Conservation (phyloP, 495 filamentous ascomycete genomes). For the Glutinoglossum americanum region DNA sequence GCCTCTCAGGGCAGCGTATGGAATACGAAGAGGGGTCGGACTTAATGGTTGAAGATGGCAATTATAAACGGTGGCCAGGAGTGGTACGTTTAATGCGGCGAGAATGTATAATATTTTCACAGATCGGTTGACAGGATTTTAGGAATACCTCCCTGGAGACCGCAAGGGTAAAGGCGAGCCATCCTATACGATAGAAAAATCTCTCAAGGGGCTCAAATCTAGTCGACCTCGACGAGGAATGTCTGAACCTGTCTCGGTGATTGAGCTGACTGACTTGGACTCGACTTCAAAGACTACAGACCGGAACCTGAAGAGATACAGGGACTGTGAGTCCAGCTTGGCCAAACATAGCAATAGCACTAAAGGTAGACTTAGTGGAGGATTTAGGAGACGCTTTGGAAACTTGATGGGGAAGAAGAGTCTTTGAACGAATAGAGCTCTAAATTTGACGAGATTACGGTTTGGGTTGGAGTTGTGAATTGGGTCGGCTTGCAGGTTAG, state of each 20-base stretch:
- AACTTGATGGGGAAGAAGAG: background rate
- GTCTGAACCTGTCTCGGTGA: background rate
- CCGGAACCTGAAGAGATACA: background rate
- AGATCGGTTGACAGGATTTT: no score
- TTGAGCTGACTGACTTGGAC: conserved; percentile 5
- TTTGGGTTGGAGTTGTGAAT: background rate
- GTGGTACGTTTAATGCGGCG: conserved; percentile 29
- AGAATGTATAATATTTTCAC: background rate
- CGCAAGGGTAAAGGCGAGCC: conserved; percentile 68
- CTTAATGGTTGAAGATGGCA: conserved; percentile 49
- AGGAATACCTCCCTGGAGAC: conserved; percentile 51
- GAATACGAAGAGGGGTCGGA: conserved; percentile 73
- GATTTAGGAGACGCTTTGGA: background rate
- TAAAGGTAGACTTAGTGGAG: background rate
- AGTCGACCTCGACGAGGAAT: conserved; percentile 6
- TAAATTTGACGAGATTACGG: background rate
- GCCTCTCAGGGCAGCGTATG: conserved; percentile 44
- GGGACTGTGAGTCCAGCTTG: no score
- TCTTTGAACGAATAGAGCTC: background rate
- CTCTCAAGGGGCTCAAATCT: conserved; percentile 30
- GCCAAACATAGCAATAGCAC: background rate
- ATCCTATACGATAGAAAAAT: conserved; percentile 42
- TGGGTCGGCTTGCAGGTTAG: no score
- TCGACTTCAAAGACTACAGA: background rate
- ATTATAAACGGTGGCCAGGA: conserved; percentile 44